Base-by-base conservation (phyloP, 2,329 filamentous ascomycete species). In the Seiridium cupressi region DNA sequence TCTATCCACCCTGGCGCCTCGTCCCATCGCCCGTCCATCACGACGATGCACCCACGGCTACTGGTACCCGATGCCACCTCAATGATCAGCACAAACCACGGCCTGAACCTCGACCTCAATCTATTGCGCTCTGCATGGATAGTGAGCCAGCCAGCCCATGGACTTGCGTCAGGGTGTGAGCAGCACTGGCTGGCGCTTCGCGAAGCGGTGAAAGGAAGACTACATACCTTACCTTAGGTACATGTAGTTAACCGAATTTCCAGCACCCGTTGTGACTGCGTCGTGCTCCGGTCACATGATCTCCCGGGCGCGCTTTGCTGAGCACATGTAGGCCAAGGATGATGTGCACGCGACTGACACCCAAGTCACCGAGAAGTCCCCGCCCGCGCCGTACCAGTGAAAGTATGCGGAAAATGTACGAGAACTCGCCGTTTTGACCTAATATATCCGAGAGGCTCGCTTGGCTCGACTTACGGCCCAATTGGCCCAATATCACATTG, bases 371-470 rank as follows among this genome's bases (percentile, higher is more conserved):
- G 58, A 60, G 13, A 60, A 51, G 58, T 56, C 44, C 9, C 51
- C 58, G 58, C 44, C 11, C 44, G 42, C 8, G 9, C 11, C 10
- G 49, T 31, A 9, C 9, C 32, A 51, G 9, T 13, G 26, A 44
- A 48, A 40, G 51, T 38, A 47, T 61, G 68, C 70, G 71, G 72
- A 51, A 60, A 55, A 38, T 42, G 53, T 61, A 70, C 70, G 72
- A 74, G 65, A 74, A 71, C 68, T 75, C 67, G 68, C 73, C 73
- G 72, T 61, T 55, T 46, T 44, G 11, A 59, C 11, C 7, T 44
- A 32, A 63, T 58, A 49, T 53, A 46, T 44, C 34, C 36, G 9
- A 26, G 26, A 36, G 13, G 18, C n/a, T 44, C 31, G 11, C 5
- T 31, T 34, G 7, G 26, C 8, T 7, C 46, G n/a, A 48, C 18